Percentiles rank a stretch among this genome's conserved stretches.
phyloP scores from a whole-genome alignment of 768 basidiomycete species.

The Hebeloma cylindrosporum region DNA sequence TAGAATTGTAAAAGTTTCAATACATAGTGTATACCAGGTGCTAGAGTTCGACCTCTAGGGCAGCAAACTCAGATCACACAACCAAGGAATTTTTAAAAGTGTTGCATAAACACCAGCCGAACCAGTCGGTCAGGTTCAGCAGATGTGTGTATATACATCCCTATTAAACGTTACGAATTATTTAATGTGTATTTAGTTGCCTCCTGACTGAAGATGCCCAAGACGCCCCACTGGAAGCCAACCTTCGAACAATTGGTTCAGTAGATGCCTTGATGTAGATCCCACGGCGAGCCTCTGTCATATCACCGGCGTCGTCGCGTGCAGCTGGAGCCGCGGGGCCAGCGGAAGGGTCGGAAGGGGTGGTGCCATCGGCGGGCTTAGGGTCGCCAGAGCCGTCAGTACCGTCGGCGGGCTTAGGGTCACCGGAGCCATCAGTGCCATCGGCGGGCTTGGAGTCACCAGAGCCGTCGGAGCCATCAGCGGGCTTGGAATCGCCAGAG shows the following conservation, averaged over 20 bases:
- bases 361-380: background rate
- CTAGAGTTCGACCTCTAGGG: too few species aligned
- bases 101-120: conserved; percentile 27
- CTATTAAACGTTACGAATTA: conserved; percentile 17
- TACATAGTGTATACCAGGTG: too few species aligned
- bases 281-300: background rate
- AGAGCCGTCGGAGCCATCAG: background rate
- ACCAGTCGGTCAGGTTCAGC: conserved; percentile 30
- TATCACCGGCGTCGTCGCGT: background rate
- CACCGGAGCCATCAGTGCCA: too few species aligned
- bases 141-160: conserved; percentile 25
- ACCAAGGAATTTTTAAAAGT: conserved; percentile 9
- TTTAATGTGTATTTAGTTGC: conserved; percentile 10
- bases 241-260: conserved; percentile 9
- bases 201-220: conserved; percentile 24
- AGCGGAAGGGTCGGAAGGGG: background rate
- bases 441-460: background rate
- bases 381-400: background rate
- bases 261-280: conserved; percentile 3
- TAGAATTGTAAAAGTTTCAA: too few species aligned
- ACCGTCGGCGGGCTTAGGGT: background rate
- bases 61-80: conserved; percentile 6
- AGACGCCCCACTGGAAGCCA: conserved; percentile 23
- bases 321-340: background rate
- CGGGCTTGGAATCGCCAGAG: background rate